Evolutionary conservation across 73 alveolate species (phyloP), one percentile per base, ranked within the genome.

Genomic region (Paramecium biaurelia): DNA sequence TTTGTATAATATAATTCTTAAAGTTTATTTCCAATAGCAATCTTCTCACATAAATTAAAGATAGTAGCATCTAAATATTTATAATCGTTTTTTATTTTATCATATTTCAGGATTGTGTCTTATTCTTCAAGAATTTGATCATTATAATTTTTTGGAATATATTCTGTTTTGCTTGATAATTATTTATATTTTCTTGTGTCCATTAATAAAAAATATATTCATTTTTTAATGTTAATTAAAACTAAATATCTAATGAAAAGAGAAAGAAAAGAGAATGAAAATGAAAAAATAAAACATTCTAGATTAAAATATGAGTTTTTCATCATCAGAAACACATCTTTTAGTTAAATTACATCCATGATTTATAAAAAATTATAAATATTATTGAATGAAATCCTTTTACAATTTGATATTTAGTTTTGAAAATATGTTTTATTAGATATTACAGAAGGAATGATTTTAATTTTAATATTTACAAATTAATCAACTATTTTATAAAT

Each of bases 131-230:
- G 85, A 30, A 70, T 70, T 70, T 70, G 53, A 70, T 70, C 85
- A 23, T 70, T 10, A 70, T 30, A 70, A 23, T 70, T 18, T 10
- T 11, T 26, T 5, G 85, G 85, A 28, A 72, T 9, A 18, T 20
- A 32, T 4, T 63, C 84, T 30, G 49, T 63, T 63, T 72, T 34
- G 86, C 56, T 38, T 15, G 59, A 15, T 38, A 30, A 70, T 70
- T 70, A 70, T 70, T 70, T 70, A 72, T 72, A 38, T 72, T 72
- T 72, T 72, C 86, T 72, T 30, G 56, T 32, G 58, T 72, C 63
- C 86, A 72, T 72, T 35, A 72, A 72, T 63, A 63, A 63, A 63
- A 63, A 63, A 63, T 63, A 63, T 12, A 12, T 30, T 63, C 84
- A 63, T 63, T 11, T 3, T 43, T 89, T 57, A 70, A 70, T 18